Percentiles rank a stretch among this genome's conserved stretches.
These are phyloP conservation scores for Barnettozyma salicaria DNA, from an alignment of 805 yeast species.

Conservation along the genomic window DNA sequence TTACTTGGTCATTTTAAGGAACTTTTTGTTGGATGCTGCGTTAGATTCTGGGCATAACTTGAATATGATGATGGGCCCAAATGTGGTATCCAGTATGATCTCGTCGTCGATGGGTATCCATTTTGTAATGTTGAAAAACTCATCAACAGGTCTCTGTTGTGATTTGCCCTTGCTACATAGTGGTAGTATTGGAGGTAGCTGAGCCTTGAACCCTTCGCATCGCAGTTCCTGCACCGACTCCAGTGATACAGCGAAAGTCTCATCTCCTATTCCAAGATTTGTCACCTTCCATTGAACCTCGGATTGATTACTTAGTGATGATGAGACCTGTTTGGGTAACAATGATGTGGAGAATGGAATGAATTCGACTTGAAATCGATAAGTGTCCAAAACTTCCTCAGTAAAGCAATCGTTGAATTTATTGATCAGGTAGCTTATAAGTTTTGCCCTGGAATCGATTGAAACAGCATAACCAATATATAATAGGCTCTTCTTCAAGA, in stretches of 20 bases:
- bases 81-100: slow-evolving; percentile 8
- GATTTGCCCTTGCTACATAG: slow-evolving; percentile 16
- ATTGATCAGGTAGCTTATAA: slow-evolving; percentile 16
- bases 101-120: slow-evolving; percentile 19
- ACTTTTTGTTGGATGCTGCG: slow-evolving; percentile 5
- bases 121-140: slow-evolving; percentile 10
- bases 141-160: slow-evolving; percentile 14
- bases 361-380: slow-evolving; percentile 19
- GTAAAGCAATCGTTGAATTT: slow-evolving; percentile 15
- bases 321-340: slow-evolving; percentile 6
- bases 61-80: slow-evolving; percentile 14
- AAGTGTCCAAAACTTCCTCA: slow-evolving; percentile 9
- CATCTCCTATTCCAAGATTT: slow-evolving; percentile 20
- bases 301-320: slow-evolving; percentile 2
- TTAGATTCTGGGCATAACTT: slow-evolving; percentile 7
- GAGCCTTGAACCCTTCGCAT: slow-evolving; percentile 9
- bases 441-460: slow-evolving; percentile 34
- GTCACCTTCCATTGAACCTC: slow-evolving; percentile 23
- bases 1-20: too few relatives aligned
- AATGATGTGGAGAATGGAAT: slow-evolving; percentile 16
- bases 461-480: slow-evolving; percentile 39
- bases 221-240: slow-evolving; percentile 12
- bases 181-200: slow-evolving; percentile 17
- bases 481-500: slow-evolving; percentile 18
- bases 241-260: slow-evolving; percentile 20